phyloP scores from a whole-genome alignment of 2,329 filamentous ascomycete genomes.

The Huntiella decipiens region DNA sequence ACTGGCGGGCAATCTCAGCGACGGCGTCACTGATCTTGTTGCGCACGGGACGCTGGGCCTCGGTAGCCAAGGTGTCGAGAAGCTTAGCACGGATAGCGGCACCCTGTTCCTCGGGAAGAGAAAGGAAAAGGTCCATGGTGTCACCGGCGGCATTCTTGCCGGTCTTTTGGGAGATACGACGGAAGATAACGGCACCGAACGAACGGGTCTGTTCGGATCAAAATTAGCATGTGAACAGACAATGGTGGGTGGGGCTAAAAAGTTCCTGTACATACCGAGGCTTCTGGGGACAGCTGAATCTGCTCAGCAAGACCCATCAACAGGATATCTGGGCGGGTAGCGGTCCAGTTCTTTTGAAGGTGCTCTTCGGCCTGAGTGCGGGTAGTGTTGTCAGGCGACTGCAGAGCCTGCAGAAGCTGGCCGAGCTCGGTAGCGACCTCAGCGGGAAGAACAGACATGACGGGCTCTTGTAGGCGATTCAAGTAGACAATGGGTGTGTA shows the following conservation, averaged over 20 bases:
- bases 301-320: constrained; percentile 92
- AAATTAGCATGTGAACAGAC: not conserved
- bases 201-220: constrained; percentile 48
- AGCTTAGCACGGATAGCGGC: constrained; percentile 68
- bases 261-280: constrained; percentile 34
- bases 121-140: constrained; percentile 69
- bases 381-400: constrained; percentile 72
- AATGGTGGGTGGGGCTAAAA: not conserved
- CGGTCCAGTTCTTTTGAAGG: constrained; percentile 78
- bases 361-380: constrained; percentile 79
- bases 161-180: constrained; percentile 77
- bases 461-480: not conserved
- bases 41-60: constrained; percentile 55
- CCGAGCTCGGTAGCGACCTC: constrained; percentile 71
- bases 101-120: constrained; percentile 53
- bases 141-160: constrained; percentile 56
- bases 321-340: constrained; percentile 62
- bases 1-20: constrained; percentile 85
- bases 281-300: constrained; percentile 57
- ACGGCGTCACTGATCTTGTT: constrained; percentile 98
- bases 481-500: not conserved
- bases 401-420: constrained; percentile 72
- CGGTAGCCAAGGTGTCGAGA: constrained; percentile 54
- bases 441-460: constrained; percentile 69
- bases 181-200: constrained; percentile 85